Conservation (phyloP, 495 filamentous ascomycete genomes). For the Polyplosphaeria fusca region DNA sequence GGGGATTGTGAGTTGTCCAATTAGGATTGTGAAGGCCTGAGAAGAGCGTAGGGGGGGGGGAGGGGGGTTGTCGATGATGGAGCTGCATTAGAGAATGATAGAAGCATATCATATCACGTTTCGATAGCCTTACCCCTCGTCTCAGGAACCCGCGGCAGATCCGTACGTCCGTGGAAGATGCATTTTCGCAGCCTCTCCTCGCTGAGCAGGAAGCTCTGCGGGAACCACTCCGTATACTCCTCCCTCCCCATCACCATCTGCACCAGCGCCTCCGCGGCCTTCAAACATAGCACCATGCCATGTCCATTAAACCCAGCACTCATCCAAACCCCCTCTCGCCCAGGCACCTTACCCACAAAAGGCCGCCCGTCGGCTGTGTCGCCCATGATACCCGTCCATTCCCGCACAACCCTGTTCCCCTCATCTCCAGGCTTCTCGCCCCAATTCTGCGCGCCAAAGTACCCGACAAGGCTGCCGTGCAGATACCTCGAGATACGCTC, state of each 20-base stretch:
- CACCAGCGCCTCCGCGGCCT: constrained; percentile 53
- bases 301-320: constrained; percentile 56
- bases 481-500: constrained; percentile 54
- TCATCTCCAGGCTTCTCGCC: constrained; percentile 47
- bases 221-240: constrained; percentile 50
- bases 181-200: constrained; percentile 29
- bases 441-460: constrained; percentile 56
- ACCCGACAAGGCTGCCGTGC: constrained; percentile 44
- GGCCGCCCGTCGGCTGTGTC: constrained; percentile 55
- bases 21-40: constrained; percentile 4
- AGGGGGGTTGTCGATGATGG: too few relatives aligned
- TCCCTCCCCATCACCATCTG: constrained; percentile 47
- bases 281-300: constrained; percentile 58
- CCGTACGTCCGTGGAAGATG: background rate
- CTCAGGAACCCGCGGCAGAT: background rate
- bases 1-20: constrained; percentile 27
- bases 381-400: constrained; percentile 64
- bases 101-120: background rate
- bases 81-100: too few relatives aligned
- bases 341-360: constrained; percentile 46
- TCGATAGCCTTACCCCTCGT: background rate
- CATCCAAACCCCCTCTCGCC: constrained; percentile 48
- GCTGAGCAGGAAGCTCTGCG: constrained; percentile 47
- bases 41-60: too few relatives aligned
- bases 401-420: constrained; percentile 27